A percentile compares a stretch with the other conserved stretches of the same genome.
Evolutionary conservation across 2,329 filamentous ascomycete species (phyloP).

Genomic region (Paramyrothecium sp.): DNA sequence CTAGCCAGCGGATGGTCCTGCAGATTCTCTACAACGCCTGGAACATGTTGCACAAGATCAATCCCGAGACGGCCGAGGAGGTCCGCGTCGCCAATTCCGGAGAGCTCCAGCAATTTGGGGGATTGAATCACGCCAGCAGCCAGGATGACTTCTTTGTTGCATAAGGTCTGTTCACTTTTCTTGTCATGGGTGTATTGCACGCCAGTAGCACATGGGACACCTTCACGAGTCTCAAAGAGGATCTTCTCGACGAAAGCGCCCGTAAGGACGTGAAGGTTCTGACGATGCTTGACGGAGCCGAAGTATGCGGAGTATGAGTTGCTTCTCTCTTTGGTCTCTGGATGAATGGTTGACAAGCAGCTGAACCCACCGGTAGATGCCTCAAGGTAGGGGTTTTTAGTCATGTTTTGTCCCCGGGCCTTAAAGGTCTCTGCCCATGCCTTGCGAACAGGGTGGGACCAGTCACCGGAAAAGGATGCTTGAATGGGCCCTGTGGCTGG

Average conservation of each 20-base stretch:
- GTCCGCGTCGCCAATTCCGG: constrained; percentile 26
- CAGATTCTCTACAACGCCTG: neutral
- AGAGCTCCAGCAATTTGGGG: constrained; percentile 25
- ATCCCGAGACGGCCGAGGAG: constrained; percentile 17
- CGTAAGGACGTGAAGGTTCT: neutral
- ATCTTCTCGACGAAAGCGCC: constrained; percentile 19
- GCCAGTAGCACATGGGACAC: neutral
- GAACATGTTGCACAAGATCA: neutral
- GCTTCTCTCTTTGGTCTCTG: constrained; percentile 18
- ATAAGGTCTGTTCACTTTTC: neutral
- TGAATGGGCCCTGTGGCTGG: neutral
- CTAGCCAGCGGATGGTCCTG: neutral
- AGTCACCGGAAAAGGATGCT: neutral
- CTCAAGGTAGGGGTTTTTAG: constrained; percentile 25
- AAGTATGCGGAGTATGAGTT: constrained; percentile 28
- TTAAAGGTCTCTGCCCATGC: constrained; percentile 33
- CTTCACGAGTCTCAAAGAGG: constrained; percentile 11
- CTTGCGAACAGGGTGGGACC: constrained; percentile 22
- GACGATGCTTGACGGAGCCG: constrained; percentile 25
- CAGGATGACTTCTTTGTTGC: constrained; percentile 4
- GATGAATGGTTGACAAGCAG: constrained; percentile 24
- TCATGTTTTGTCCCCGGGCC: constrained; percentile 24
- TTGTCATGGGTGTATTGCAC: constrained; percentile 3
- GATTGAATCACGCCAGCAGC: constrained; percentile 9
- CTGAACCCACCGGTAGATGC: constrained; percentile 25